Evolutionary conservation across 2,329 filamentous ascomycete species (phyloP), one percentile per base, ranked within the genome.

Genomic region (Ceratocystis eucalypticola): DNA sequence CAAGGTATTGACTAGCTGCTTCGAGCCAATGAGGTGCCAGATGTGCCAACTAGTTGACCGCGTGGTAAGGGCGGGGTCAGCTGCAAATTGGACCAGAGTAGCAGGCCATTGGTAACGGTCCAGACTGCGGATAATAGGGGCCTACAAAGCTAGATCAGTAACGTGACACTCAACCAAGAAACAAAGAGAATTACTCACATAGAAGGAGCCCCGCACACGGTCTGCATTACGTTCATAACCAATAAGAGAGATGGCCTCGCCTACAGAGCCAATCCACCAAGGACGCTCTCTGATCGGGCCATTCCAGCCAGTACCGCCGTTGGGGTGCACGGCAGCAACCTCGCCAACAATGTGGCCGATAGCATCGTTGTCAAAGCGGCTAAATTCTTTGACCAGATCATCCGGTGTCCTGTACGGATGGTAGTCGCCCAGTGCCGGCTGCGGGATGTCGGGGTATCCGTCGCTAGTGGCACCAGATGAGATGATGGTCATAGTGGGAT

Each of bases 141-240:
- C 78, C 74, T 74, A 55, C 22, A 41, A 30, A 65, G 28, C 17
- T 64, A n/a, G 12, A 45, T 63, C 22, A 45, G 61, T n/a, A 22
- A 44, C 25, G 17, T 8, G 10, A 37, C 22, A 30, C 30, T 17
- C 55, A 10, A 17, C 12, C 5, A 15, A n/a, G 28, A 59, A 37
- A 3, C 28, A 30, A 37, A 64, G 5, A 12, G 1, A 30, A 15
- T 25, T 17, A 57, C 57, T 57, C 61, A 68, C 67, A 75, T 82
- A 83, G 64, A 79, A 76, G 0, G 80, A 78, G 5, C 81, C 82
- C 1, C 79, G 78, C 57, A 86, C 78, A 22, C 80, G 78, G 70
- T 86, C 82, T 2, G 79, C 78, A 73, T 88, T 88, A 66, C 85
- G 79, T 77, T 88, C 86, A 37, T 83, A 82, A 20, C 84, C 82